Conservation (phyloP, 2,329 filamentous ascomycete genomes). For the Berkeleyomyces rouxiae region DNA sequence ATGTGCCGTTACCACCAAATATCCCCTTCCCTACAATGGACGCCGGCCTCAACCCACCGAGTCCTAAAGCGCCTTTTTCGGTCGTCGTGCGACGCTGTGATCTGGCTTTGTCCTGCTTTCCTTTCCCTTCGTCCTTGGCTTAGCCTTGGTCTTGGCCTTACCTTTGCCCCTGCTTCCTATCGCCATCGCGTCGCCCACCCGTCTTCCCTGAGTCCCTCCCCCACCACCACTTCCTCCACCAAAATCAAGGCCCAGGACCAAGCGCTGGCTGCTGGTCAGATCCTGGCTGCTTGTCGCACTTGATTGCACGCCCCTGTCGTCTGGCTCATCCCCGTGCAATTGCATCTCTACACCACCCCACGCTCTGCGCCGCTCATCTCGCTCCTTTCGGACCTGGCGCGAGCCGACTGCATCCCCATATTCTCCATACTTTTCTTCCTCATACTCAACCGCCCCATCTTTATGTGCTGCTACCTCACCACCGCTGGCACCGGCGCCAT, state of each 20-base stretch:
- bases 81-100: neutral
- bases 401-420: neutral
- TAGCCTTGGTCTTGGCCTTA: neutral
- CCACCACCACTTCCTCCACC: neutral
- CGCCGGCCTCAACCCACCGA: neutral
- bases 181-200: neutral
- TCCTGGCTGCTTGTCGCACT: neutral
- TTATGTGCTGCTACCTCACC: neutral
- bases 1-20: too few species aligned
- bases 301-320: neutral
- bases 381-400: neutral
- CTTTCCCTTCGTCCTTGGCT: neutral
- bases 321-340: neutral
- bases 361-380: neutral
- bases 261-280: constrained; percentile 3
- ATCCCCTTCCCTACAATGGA: neutral
- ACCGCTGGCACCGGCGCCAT: neutral
- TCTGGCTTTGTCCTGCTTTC: neutral
- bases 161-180: constrained; percentile 2
- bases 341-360: neutral
- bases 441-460: neutral
- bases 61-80: neutral
- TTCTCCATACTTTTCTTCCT: too few species aligned
- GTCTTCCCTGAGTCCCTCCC: neutral
- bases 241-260: constrained; percentile 9